Base-by-base conservation (phyloP, 1,284 basidiomycete species). In the Leccinum pachyderme region DNA sequence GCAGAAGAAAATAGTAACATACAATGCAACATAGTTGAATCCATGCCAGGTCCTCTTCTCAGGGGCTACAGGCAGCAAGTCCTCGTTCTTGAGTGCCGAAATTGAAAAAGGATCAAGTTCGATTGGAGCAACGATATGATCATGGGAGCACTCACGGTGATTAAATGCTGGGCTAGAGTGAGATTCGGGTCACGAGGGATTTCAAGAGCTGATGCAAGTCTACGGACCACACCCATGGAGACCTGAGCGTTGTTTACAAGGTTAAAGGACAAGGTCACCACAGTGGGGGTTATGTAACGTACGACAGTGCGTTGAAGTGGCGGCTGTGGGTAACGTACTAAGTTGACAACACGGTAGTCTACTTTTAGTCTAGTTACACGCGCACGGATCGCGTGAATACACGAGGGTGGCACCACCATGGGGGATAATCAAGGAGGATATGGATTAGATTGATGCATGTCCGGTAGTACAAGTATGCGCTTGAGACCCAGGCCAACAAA, bases 1-100 rank as follows among this genome's bases (percentile, higher is more conserved):
- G 18, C 12, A 41, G 51, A 41, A 35, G 24, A 54, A 29, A 27
- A 22, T 12, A 43, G 4, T 25, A 47, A 72, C 79, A 57, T 66
- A 87, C 84, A 87, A 89, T 5, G 81, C 76, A 48, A 82, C 70
- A 65, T 84, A 87, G 67, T 88, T 86, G 70, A 79, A 79, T 31
- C 74, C 70, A 25, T 72, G 74, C 86, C 87, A 89, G 53, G 78
- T 81, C 52, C 81, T 74, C 52, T 84, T 77, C 59, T 81, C 78
- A 52, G 76, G 72, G 6, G 77, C 75, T 2, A 88, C 85, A 27
- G 86, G 86, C 7, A 77, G 71, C 29, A 87, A 73, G 66, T 88
- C 85, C 51, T 85, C 77, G 64, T 86, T 89, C 85, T 86, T 59
- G 47, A 52, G 57, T 53, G 54, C 56, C 55, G 52, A 57, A 57